Base-by-base conservation (phyloP, 2,329 filamentous ascomycete species). In the Nemania sp. region DNA sequence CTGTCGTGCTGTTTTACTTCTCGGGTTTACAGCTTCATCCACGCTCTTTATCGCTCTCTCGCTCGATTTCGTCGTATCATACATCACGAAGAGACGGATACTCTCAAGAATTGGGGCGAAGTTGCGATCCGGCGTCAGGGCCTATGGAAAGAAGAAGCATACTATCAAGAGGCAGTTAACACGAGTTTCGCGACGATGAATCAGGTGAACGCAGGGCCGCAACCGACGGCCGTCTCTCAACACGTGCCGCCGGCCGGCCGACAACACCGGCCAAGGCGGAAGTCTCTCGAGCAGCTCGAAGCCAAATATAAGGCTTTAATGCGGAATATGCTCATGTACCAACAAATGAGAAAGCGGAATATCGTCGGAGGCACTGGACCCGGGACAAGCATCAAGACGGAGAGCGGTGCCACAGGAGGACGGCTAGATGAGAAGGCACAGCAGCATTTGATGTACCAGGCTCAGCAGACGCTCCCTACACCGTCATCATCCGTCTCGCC, bases 271-370 rank as follows among this genome's bases (percentile, higher is more conserved):
- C 49, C 57, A 2, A 44, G 58, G 19, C 52, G 56, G 45, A 58
- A 61, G 46, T 60, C 60, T n/a, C 49, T 62, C 8, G 60, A 63
- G 44, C 49, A 57, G 19, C 51, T 61, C 15, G 58, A 60, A 45
- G 58, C 62, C 7, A 62, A 59, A 51, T 64, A 64, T 46, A 63
- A 59, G 47, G 59, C 62, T n/a, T 46, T 64, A n/a, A 64, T 64
- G 62, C 50, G 54, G 20, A 61, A 59, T 36, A 61, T 63, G 61
- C 48, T 61, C 45, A 54, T 57, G 43, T 61, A 57, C 51, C 57
- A 63, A 46, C 59, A 61, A 31, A 44, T 55, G 53, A 47, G 58
- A 36, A 50, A 53, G 24, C 49, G 53, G 15, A 51, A 44, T 39
- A 44, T 51, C 22, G 23, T 28, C 22, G 40, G 28, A 31, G 54